phyloP scores from a whole-genome alignment of 768 basidiomycete genomes.

The Russula dissimulans region DNA sequence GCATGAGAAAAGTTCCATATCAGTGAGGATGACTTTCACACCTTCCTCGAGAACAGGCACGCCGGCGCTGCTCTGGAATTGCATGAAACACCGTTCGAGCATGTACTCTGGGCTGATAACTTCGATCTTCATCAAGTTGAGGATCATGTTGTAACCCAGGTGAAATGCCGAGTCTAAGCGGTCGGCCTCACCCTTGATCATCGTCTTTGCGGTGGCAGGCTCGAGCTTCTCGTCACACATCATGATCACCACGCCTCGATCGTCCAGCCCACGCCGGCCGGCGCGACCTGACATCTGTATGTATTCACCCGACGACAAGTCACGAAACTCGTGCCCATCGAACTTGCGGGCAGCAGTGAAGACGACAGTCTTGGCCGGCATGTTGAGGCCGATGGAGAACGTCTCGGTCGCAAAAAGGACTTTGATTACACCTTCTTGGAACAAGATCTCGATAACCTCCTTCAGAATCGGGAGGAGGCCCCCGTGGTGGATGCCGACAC shows the following conservation, averaged over 20 bases:
- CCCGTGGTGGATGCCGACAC: constrained; percentile 97
- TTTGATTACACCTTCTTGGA: constrained; percentile 97
- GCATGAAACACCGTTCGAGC: constrained; percentile 96
- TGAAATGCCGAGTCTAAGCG: constrained; percentile 97
- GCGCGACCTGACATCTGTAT: constrained; percentile 99
- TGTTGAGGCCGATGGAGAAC: constrained; percentile 95
- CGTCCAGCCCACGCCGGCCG: constrained; percentile 92
- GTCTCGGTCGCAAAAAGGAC: constrained; percentile 98
- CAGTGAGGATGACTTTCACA: constrained; percentile 23
- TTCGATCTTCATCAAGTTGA: constrained; percentile 98
- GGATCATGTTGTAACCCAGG: constrained; percentile 97
- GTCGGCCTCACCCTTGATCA: constrained; percentile 98
- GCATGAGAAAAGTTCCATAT: not conserved
- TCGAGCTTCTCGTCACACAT: constrained; percentile 99
- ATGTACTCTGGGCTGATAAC: constrained; percentile 97
- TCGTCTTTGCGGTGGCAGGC: constrained; percentile 80
- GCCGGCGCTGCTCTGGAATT: constrained; percentile 93
- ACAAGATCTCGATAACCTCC: constrained; percentile 97
- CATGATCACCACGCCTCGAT: constrained; percentile 99
- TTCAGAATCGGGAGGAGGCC: constrained; percentile 95
- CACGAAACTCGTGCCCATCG: constrained; percentile 90
- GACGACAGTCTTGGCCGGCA: constrained; percentile 99
- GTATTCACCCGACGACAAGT: constrained; percentile 91
- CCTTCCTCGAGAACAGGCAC: constrained; percentile 80
- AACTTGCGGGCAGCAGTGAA: constrained; percentile 95